Evolutionary conservation across 345 rosid genomes (phyloP), one percentile per base, ranked within the genome.

Genomic region (Corchorus capsularis): DNA sequence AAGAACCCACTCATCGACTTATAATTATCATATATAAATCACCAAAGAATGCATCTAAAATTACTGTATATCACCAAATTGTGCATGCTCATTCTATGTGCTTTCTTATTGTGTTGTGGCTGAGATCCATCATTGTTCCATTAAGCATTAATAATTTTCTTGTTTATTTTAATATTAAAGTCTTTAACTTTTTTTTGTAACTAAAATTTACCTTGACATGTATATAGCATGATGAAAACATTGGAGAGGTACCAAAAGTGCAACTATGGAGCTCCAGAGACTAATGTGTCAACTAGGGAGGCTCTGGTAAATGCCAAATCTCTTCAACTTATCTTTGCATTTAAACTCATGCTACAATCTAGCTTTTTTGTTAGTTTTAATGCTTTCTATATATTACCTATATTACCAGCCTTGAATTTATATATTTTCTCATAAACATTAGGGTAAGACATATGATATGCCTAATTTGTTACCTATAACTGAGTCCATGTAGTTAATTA

Each of bases 191-290:
- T 27, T 27, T 27, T 27, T 47, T 56, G 9, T 63, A 43, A 74
- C 1, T 4, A 57, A 34, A 49, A 2, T n/a, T 56, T n/a, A 11
- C 46, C 34, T 53, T 39, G n/a, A 20, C 71, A 5, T 63, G 32
- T 63, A 93, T 63, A 35, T 63, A 93, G 99, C 88, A 95, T 90
- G 97, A 87, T 95, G 77, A 78, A 90, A 78, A 93, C 99, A n/a
- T 86, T 95, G 54, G 99, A 95, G 87, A 93, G 98, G 91, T 95
- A 95, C 87, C 96, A 95, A 77, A 95, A 95, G 78, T 91, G 97
- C 78, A 95, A 88, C 88, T 93, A 93, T 84, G 98, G 96, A 82
- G 97, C 96, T 56, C 96, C 98, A n/a, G 98, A 93, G 73, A 17
- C 94, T 37, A 92, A 86, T 79, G 86, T 84, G 71, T 93, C 97